Base-by-base conservation (phyloP, 2,329 filamentous ascomycete species). In the Diplocarpon mali region DNA sequence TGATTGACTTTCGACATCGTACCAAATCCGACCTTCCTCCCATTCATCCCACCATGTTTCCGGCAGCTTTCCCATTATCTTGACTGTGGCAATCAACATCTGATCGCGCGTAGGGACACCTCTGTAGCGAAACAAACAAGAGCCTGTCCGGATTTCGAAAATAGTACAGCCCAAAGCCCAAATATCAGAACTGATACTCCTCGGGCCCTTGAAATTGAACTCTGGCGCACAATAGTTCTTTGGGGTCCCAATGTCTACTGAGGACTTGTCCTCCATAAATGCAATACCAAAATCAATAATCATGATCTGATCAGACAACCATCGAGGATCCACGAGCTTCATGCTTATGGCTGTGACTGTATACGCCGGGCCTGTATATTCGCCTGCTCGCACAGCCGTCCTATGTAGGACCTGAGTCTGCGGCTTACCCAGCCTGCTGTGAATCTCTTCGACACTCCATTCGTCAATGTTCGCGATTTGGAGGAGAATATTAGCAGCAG, bases 251-350 rank as follows among this genome's bases (percentile, higher is more conserved):
- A 48, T 40, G 41, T 46, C 42, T 4, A 17, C 1, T 1, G 51
- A 48, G 5, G 47, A 41, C 13, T 38, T 5, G 1, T 40, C 17
- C 14, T 38, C 40, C 5, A 47, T 28, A n/a, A 52, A 53, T 1
- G 49, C 40, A 4, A 50, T 47, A 32, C 51, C 51, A 24, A 53
- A 53, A 30, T 53, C 51, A 13, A 53, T 52, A 15, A 53, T 52
- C 32, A 50, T 46, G 16, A 53, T 52, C 8, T 49, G 28, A 24
- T 53, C 47, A 4, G 47, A 47, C n/a, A 53, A 27, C 47, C 47
- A 53, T 14, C 36, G 40, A 9, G 49, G 47, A 32, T 53, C 35
- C 10, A 53, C 45, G 2, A 28, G 28, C 15, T 48, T 52, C 47
- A 53, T 50, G 5, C 43, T 40, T 13, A 53, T 52, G 9, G 47